A percentile compares a stretch with the other conserved stretches of the same genome.
phyloP scores from a whole-genome alignment of 2,329 filamentous ascomycete species.

The Ceratocystis eucalypticola region DNA sequence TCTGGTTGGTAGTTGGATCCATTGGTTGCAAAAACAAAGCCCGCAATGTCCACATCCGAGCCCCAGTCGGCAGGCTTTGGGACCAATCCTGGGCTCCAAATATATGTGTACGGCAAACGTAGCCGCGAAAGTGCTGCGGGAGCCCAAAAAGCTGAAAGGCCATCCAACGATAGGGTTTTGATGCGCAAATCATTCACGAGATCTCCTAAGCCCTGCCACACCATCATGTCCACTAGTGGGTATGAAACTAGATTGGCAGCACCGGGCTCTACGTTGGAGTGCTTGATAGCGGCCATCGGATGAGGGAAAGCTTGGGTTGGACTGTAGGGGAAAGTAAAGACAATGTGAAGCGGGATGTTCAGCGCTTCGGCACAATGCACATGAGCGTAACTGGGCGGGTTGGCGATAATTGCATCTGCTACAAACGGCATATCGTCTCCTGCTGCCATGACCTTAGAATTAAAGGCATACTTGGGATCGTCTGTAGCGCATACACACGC shows the following conservation, averaged over 20 bases:
- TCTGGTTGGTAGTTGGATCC: constrained; percentile 49
- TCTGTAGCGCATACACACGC: constrained; percentile 63
- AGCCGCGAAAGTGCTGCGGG: constrained; percentile 59
- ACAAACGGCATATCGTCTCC: constrained; percentile 37
- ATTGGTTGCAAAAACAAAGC: constrained; percentile 64
- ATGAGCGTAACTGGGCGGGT: constrained; percentile 66
- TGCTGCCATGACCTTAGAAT: constrained; percentile 50
- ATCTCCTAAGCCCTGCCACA: constrained; percentile 79
- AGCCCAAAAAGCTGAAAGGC: constrained; percentile 64
- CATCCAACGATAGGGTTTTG: constrained; percentile 55
- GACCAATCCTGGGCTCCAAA: constrained; percentile 54
- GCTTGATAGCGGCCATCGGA: constrained; percentile 62
- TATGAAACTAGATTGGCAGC: constrained; percentile 75
- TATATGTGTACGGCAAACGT: constrained; percentile 62
- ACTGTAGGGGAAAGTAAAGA: constrained; percentile 80
- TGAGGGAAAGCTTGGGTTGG: constrained; percentile 65
- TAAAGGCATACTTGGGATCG: constrained; percentile 47
- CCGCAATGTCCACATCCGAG: constrained; percentile 56
- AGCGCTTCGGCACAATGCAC: constrained; percentile 68
- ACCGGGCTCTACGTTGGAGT: constrained; percentile 54
- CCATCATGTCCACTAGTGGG: constrained; percentile 70
- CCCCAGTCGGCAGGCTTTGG: constrained; percentile 58
- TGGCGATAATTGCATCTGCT: constrained; percentile 72
- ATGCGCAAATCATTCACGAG: constrained; percentile 62
- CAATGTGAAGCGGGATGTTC: constrained; percentile 65